Evolutionary conservation across 495 filamentous ascomycete genomes (phyloP), one percentile per base, ranked within the genome.

Genomic region (Penicillium pancosmium): DNA sequence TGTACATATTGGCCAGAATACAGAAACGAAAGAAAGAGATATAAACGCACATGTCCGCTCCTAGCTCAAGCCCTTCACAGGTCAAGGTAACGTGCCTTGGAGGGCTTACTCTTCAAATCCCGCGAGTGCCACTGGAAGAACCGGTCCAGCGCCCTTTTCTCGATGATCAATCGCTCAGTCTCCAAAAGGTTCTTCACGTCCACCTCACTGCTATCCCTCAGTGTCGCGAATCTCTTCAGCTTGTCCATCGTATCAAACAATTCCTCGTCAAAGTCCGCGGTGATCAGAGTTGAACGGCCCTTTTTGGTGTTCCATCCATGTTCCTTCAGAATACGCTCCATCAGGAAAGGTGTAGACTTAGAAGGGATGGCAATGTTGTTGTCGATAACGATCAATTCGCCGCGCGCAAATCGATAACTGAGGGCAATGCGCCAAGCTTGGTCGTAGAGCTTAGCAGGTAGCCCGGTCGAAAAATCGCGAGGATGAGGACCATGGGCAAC

Each of bases 111-210:
- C 23, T 59, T 68, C 56, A 96, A 67, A 77, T 97, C 92, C 67
- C 82, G 88, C 76, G 88, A 86, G 74, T 97, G 93, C 49, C 79
- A 73, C 64, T 78, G 73, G 70, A 97, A 78, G 64, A 98, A 86
- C 70, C 80, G 76, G 71, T 88, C 83, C 73, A 98, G 78, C 44
- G 92, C 93, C 56, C 74, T 73, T 75, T 86, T 86, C 83, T 98
- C 94, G 64, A 98, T 88, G 52, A 97, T 85, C 63, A 97, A 76
- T 57, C 91, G 82, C 43, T 89, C 89, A 41, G 89, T 84, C 78
- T 94, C 90, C 68, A 98, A 68, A 57, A 97, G 73, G 74, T 96
- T 88, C 82, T 97, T 97, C 41, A 97, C 92, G 81, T 97, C 93
- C 41, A 97, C 88, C 62, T 97, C 90, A 13, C 72, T 73, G 56